Base-by-base conservation (phyloP, 768 basidiomycete genomes). In the Boletus insuetus region DNA sequence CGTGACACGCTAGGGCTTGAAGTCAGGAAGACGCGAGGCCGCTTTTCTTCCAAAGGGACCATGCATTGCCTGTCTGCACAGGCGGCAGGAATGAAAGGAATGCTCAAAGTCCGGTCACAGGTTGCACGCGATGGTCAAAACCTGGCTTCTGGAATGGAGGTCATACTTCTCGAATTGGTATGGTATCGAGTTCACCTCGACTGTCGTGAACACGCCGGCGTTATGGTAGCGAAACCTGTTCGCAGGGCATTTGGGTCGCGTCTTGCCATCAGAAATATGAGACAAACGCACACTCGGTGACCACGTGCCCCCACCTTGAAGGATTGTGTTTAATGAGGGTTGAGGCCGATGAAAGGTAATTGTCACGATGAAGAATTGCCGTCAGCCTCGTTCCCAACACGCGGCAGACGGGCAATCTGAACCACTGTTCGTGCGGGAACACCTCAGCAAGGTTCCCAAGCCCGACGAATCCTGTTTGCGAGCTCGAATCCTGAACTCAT, bases 21-120 rank as follows among this genome's bases (percentile, higher is more conserved):
- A 41, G 67, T 49, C 67, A 68, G 69, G 69, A 60, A 55, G 56
- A 65, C 69, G 69, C 51, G 63, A 70, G 69, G 69, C 69, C 69
- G 65, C 68, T 58, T 63, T 63, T 59, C 62, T 66, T 67, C 58
- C 58, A 63, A 54, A 57, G 62, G 55, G 61, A 64, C 49, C 55
- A 49, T 37, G 55, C 66, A 67, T 62, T 60, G 65, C 63, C 55
- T 64, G 58, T 53, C 32, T 58, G 64, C 64, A 66, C 66, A 68
- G 66, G 66, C 62, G 62, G 64, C 51, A 43, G 42, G 64, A 71
- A 69, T 71, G 68, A 68, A 70, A 40, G 60, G 55, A 48, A 56
- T 48, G 53, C 48, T 45, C 44, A 59, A 59, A 46, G 46, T 58
- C 66, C 58, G 53, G 64, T 60, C 60, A 56, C 56, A 57, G 42